A percentile compares a stretch with the other conserved stretches of the same genome.
Conservation (phyloP, 345 rosid genomes). For the Ailanthus altissimus region DNA sequence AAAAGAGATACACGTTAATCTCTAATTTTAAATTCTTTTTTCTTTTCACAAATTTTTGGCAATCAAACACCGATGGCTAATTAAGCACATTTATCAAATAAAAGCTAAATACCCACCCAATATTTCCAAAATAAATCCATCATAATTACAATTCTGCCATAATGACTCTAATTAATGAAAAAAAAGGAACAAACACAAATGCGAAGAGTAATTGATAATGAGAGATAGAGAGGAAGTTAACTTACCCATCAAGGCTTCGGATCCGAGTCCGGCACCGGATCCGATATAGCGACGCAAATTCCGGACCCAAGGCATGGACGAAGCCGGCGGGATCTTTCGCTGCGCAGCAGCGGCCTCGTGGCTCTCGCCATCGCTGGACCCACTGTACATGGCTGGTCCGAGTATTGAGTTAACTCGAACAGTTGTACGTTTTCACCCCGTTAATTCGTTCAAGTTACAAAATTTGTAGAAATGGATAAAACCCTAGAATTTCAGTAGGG, state of each 20-base stretch:
- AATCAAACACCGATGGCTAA: neutral
- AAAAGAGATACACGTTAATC: neutral
- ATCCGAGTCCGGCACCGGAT: constrained; percentile 96
- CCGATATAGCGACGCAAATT: constrained; percentile 91
- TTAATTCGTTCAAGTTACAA: neutral
- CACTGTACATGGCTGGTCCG: constrained; percentile 68
- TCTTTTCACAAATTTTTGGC: neutral
- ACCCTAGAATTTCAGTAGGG: neutral
- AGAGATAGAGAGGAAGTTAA: neutral
- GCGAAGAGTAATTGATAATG: neutral
- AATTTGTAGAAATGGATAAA: neutral
- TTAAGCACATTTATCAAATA: neutral
- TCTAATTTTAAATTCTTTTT: neutral
- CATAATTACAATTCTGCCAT: neutral
- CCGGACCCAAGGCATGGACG: constrained; percentile 96
- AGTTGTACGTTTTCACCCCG: constrained; percentile 7
- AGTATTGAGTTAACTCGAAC: constrained; percentile 9
- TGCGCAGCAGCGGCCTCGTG: constrained; percentile 69
- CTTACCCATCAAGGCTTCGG: constrained; percentile 96
- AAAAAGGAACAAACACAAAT: neutral
- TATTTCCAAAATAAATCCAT: neutral
- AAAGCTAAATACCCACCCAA: neutral
- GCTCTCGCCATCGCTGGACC: constrained; percentile 96
- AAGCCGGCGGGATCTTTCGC: constrained; percentile 91
- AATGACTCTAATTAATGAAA: neutral